Conservation (phyloP, 1,284 basidiomycete genomes). For the Moniliella sp. region DNA sequence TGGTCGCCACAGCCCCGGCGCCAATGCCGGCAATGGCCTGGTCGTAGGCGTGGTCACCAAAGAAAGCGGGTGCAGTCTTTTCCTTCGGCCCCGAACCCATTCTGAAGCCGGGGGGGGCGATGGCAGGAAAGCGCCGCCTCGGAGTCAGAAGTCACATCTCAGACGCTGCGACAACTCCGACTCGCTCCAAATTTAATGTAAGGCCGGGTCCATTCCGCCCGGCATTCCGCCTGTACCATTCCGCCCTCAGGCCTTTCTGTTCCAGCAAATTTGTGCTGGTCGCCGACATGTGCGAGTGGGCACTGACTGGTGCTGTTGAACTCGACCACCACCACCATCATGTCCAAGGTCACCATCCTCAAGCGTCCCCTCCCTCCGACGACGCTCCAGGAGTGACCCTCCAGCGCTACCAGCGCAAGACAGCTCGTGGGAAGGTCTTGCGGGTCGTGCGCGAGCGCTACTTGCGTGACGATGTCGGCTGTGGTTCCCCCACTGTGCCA, state of each 20-base stretch:
- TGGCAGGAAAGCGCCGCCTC: no score
- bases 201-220: no score
- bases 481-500: constrained; percentile 56
- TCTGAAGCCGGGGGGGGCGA: no score
- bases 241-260: no score
- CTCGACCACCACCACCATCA: background rate
- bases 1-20: constrained; percentile 71
- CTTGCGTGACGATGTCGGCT: constrained; percentile 74
- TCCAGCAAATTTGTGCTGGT: no score
- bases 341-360: background rate
- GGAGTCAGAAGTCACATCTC: no score
- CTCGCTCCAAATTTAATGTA: no score
- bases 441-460: constrained; percentile 91
- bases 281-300: no score
- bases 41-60: constrained; percentile 40
- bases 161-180: no score
- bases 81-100: no score
- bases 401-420: constrained; percentile 43
- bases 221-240: no score
- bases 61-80: constrained; percentile 13
- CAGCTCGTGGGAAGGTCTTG: constrained; percentile 72
- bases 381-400: background rate
- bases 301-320: no score
- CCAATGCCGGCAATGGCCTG: constrained; percentile 83
- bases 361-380: background rate